Evolutionary conservation across 139 green algal genomes (phyloP).

Genomic region (Chlamydomonas sp.): DNA sequence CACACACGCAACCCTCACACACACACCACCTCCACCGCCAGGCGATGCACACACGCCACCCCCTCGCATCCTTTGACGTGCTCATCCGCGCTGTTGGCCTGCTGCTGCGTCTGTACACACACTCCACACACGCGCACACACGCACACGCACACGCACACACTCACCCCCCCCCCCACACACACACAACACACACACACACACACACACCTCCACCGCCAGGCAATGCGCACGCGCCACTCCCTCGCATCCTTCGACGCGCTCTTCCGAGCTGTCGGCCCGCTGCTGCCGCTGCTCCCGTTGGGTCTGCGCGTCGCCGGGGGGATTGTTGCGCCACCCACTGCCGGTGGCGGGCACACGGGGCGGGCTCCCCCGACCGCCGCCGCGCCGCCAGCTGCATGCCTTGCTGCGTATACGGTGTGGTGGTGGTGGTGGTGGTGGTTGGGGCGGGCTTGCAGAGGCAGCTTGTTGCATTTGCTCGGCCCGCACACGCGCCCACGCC

Average conservation of each 20-base stretch:
- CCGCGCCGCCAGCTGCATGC: not conserved
- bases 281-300: not conserved
- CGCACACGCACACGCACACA: no score
- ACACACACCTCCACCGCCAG: not conserved
- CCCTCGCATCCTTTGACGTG: not conserved
- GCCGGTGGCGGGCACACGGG: not conserved
- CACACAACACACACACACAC: not conserved
- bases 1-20: not conserved
- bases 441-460: not conserved
- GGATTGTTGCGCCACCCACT: no score
- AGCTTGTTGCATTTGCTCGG: no score
- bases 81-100: no score
- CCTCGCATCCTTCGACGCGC: not conserved
- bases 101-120: no score
- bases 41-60: not conserved
- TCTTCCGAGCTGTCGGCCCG: not conserved
- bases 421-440: no score
- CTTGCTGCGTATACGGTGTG: no score
- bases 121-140: not conserved
- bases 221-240: not conserved
- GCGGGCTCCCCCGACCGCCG: not conserved
- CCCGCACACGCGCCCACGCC: no score
- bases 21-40: not conserved
- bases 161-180: no score
- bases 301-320: not conserved